Conservation (phyloP, 768 basidiomycete species). For the Mycena vulgaris region DNA sequence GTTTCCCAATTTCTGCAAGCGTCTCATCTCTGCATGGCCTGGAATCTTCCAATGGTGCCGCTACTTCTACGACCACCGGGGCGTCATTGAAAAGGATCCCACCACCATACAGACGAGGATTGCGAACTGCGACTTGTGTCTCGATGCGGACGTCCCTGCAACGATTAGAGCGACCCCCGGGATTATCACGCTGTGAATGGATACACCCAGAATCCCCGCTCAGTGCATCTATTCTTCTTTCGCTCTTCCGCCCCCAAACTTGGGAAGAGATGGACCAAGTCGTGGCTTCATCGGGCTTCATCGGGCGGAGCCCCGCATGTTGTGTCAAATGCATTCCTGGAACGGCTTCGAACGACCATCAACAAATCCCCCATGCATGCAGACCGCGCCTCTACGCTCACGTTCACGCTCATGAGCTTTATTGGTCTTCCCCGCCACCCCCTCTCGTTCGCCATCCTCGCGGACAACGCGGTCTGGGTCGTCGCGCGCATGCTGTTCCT, state of each 20-base stretch:
- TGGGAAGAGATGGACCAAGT: constrained; percentile 19
- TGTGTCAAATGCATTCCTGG: constrained; percentile 5
- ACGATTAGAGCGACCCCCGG: constrained; percentile 13
- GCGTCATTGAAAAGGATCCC: background rate
- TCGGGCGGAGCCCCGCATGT: constrained; percentile 1
- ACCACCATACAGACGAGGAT: too few relatives aligned
- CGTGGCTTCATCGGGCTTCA: constrained; percentile 2
- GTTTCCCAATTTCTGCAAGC: constrained; percentile 6
- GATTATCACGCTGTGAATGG: constrained; percentile 11
- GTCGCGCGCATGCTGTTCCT: constrained; percentile 25
- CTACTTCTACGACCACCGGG: constrained; percentile 24
- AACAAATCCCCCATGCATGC: background rate
- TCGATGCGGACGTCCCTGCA: background rate
- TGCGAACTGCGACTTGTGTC: background rate
- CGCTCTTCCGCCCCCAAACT: background rate
- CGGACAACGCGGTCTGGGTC: constrained; percentile 29
- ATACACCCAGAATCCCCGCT: constrained; percentile 8
- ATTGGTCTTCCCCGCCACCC: constrained; percentile 2
- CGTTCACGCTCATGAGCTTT: background rate
- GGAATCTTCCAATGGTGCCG: constrained; percentile 22
- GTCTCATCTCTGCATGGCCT: constrained; percentile 20
- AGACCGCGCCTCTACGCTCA: background rate
- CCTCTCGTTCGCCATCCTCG: constrained; percentile 29
- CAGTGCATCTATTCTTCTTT: constrained; percentile 1
- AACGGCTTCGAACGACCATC: constrained; percentile 8